Base-by-base conservation (phyloP, 768 basidiomycete species). In the Sarcomyxa edulis region DNA sequence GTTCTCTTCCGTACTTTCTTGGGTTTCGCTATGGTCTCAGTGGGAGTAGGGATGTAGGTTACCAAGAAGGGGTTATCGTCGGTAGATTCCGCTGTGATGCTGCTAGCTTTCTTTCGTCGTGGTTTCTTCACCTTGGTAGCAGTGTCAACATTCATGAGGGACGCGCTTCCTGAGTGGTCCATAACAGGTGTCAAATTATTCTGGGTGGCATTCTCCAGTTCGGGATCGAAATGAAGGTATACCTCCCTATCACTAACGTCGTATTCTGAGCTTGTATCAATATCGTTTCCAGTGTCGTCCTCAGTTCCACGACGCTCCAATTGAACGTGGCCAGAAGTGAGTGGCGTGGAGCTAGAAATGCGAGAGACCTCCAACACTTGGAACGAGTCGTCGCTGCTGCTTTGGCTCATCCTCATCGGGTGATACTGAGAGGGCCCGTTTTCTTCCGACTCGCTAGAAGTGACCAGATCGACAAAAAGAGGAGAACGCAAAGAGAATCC, bases 151-250 rank as follows among this genome's bases (percentile, higher is more conserved):
- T 9, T n/a, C 20, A 32, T 14, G 21, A 18, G 22, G 22, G 15
- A 19, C 6, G 7, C 14, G n/a, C n/a, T n/a, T n/a, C n/a, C n/a
- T n/a, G n/a, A n/a, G n/a, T n/a, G n/a, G n/a, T n/a, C n/a, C n/a
- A n/a, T n/a, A n/a, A n/a, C n/a, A n/a, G n/a, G n/a, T n/a, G n/a
- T n/a, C n/a, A n/a, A n/a, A n/a, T n/a, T 18, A n/a, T n/a, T n/a
- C n/a, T n/a, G n/a, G 32, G 43, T 12, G 19, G 21, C 42, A 21
- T 36, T 34, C 27, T 33, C 42, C 16, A 19, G 9, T 35, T 48
- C 45, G 6, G 62, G 60, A 32, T 62, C 56, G 42, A 56, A 65
- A 52, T 64, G 62, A 22, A 65, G 48, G 44, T 54, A 59, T 10
- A 54, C 60, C 43, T 55, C 56, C 47, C 54, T 55, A 42, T 62